A percentile compares a stretch with the other conserved stretches of the same genome.
Evolutionary conservation across 345 rosid species (phyloP).

Genomic region (Cardamine occulta): DNA sequence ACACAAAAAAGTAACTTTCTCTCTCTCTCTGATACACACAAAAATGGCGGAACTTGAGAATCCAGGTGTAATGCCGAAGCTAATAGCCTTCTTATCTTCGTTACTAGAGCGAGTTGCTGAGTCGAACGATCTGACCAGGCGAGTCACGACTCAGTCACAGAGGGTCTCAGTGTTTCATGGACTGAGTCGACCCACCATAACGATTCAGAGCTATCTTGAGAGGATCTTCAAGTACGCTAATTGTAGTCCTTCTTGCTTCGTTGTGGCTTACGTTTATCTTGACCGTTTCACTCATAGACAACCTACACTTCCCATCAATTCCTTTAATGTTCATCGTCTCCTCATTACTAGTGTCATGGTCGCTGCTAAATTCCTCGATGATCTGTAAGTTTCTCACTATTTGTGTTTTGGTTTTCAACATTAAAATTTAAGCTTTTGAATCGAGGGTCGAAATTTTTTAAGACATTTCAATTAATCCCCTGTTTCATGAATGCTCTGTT

Average conservation of each 20-base stretch:
- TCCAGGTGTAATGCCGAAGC: constrained; percentile 63
- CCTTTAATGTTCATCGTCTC: constrained; percentile 86
- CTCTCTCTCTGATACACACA: constrained; percentile 21
- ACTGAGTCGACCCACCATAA: constrained; percentile 68
- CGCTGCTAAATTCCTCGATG: constrained; percentile 93
- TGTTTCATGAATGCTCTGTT: constrained; percentile 25
- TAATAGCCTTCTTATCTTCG: constrained; percentile 74
- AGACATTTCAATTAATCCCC: not conserved
- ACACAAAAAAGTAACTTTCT: not conserved
- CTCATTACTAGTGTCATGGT: constrained; percentile 88
- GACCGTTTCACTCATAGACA: constrained; percentile 79
- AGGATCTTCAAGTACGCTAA: constrained; percentile 88
- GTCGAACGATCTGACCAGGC: constrained; percentile 58
- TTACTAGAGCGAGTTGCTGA: constrained; percentile 70
- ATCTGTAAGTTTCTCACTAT: constrained; percentile 57
- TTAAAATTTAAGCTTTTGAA: not conserved
- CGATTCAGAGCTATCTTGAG: constrained; percentile 74
- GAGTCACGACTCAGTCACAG: constrained; percentile 49
- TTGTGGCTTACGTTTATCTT: constrained; percentile 87
- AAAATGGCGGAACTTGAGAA: constrained; percentile 73
- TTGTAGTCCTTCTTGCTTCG: constrained; percentile 85
- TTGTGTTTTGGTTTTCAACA: not conserved
- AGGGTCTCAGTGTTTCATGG: constrained; percentile 81
- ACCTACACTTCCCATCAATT: constrained; percentile 77
- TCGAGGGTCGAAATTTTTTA: not conserved